phyloP scores from a whole-genome alignment of 192 early-diverging fungal genomes.

The Spizellomyces sp. region DNA sequence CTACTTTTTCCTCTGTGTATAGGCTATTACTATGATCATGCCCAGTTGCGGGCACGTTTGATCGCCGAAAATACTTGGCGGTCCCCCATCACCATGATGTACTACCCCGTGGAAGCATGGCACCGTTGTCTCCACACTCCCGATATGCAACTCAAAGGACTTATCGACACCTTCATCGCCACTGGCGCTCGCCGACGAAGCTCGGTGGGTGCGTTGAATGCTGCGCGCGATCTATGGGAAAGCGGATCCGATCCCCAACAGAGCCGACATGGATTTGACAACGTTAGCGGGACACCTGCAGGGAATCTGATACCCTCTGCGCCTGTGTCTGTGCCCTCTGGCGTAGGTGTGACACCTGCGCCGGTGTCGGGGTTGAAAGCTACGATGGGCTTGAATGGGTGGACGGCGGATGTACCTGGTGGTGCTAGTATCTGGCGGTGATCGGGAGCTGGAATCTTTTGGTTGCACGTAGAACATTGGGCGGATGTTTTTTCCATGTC shows the following conservation, averaged over 20 bases:
- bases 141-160: constrained; percentile 9
- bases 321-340: not conserved
- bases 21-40: constrained; percentile 24
- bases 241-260: not conserved
- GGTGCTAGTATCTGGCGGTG: constrained; percentile 25
- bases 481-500: too few relatives aligned
- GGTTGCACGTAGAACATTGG: too few relatives aligned
- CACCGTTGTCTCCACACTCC: constrained; percentile 25
- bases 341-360: not conserved
- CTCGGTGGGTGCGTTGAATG: constrained; percentile 18
- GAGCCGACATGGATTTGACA: not conserved
- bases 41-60: constrained; percentile 15
- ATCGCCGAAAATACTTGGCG: constrained; percentile 24
- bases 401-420: constrained; percentile 28
- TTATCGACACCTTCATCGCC: constrained; percentile 12
- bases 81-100: constrained; percentile 15
- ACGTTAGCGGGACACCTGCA: not conserved
- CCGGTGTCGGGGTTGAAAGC: constrained; percentile 8
- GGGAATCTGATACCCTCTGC: not conserved
- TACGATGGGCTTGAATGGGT: constrained; percentile 28
- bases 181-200: constrained; percentile 9
- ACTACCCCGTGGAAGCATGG: constrained; percentile 24
- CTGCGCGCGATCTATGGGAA: constrained; percentile 17
- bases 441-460: too few relatives aligned
- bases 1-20: too few relatives aligned